A percentile compares a stretch with the other conserved stretches of the same genome.
Evolutionary conservation across 306 rosid species (phyloP).

Genomic region (Medicago lupulina): DNA sequence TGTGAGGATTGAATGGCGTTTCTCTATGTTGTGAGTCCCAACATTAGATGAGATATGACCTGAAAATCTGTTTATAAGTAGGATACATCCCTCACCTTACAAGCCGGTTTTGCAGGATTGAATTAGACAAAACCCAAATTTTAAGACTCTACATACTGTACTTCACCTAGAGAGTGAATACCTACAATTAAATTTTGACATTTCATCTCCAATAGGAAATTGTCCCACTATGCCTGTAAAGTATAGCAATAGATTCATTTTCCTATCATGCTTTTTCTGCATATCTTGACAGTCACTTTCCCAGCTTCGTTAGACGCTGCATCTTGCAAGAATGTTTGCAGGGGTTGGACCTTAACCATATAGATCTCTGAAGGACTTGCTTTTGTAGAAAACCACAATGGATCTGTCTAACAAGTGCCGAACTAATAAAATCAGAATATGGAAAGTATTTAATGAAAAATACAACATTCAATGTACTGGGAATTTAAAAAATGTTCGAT

Average conservation of each 20-base stretch:
- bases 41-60: neutral
- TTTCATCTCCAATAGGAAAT: neutral
- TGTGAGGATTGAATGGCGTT: constrained; percentile 7
- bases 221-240: neutral
- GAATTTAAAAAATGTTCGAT: neutral
- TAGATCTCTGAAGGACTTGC: neutral
- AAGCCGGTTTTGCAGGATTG: neutral
- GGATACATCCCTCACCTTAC: neutral
- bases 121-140: too few relatives aligned
- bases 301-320: neutral
- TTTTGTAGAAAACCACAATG: constrained; percentile 1
- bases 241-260: constrained; percentile 9
- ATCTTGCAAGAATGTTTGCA: neutral
- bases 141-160: neutral
- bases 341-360: constrained; percentile 4
- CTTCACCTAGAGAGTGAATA: neutral
- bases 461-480: neutral
- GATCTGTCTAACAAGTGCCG: neutral
- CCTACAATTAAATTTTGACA: neutral
- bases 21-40: neutral
- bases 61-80: neutral
- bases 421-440: neutral
- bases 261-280: too few relatives aligned
- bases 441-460: neutral
- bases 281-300: constrained; percentile 16